Conservation (phyloP, 2,329 filamentous ascomycete genomes). For the Tolypocladium nubicola region DNA sequence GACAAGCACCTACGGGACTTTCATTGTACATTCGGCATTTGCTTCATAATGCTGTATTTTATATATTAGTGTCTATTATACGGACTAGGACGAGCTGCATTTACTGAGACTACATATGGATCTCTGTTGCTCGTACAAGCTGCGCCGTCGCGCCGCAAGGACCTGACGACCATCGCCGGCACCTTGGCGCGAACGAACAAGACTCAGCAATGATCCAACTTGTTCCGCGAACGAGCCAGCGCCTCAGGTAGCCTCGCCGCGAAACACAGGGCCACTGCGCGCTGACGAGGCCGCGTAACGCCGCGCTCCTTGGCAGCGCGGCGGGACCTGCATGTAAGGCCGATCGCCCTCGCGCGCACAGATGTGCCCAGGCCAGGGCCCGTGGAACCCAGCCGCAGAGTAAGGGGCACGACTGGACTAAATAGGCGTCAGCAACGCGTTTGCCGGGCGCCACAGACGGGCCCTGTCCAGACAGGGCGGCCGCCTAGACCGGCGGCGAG, state of each 20-base stretch:
- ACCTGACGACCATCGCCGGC: not conserved
- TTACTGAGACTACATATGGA: not conserved
- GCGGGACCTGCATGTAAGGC: not conserved
- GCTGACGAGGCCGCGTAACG: not conserved
- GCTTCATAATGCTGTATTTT: slow-evolving; percentile 35
- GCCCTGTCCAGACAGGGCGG: no score
- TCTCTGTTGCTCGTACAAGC: not conserved
- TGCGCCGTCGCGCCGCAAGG: not conserved
- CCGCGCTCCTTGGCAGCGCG: not conserved
- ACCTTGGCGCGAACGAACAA: not conserved
- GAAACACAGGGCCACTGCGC: not conserved
- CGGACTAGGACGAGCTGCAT: not conserved
- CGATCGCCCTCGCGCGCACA: no score
- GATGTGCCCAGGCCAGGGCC: no score
- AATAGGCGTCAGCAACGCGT: no score
- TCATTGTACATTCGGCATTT: slow-evolving; percentile 23
- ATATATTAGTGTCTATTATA: slow-evolving; percentile 30
- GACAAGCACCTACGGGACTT: slow-evolving; percentile 11
- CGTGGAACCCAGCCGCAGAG: no score
- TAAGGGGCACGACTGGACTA: no score
- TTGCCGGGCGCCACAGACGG: no score
- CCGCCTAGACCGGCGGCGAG: no score
- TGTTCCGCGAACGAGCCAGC: not conserved
- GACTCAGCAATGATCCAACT: not conserved
- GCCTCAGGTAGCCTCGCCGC: not conserved